Percentiles rank a stretch among this genome's conserved stretches.
These are phyloP conservation scores for Rhodotorula paludigena DNA, from an alignment of 768 basidiomycete species.

Conservation along the genomic window DNA sequence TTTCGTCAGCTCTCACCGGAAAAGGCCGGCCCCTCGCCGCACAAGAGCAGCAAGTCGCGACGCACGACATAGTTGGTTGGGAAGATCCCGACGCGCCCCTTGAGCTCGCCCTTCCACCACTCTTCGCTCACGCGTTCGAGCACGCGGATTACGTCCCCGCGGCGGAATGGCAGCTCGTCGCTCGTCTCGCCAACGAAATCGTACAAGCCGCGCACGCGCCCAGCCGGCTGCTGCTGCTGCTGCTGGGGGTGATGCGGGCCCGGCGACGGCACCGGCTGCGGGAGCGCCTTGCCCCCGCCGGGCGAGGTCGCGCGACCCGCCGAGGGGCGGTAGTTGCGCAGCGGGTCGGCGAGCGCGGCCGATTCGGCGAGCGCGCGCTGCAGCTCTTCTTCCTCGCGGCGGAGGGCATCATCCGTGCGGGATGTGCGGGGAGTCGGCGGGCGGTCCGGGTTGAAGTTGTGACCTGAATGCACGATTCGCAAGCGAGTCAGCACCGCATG, in stretches of 20 bases:
- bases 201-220: conserved; percentile 78
- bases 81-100: conserved; percentile 82
- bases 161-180: conserved; percentile 84
- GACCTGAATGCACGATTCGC: conserved; percentile 3
- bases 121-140: conserved; percentile 89
- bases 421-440: neutral
- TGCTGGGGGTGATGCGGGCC: conserved; percentile 39
- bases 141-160: conserved; percentile 90
- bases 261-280: conserved; percentile 35
- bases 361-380: conserved; percentile 66
- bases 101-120: conserved; percentile 89
- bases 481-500: too few relatives aligned
- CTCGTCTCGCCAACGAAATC: conserved; percentile 79
- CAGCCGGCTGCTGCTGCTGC: conserved; percentile 52
- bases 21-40: too few relatives aligned
- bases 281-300: neutral
- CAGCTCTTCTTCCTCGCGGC: conserved; percentile 89
- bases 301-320: conserved; percentile 17
- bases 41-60: too few relatives aligned
- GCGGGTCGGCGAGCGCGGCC: conserved; percentile 30
- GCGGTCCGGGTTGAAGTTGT: conserved; percentile 15
- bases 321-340: conserved; percentile 29
- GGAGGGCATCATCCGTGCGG: conserved; percentile 60
- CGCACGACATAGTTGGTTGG: conserved; percentile 92
- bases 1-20: neutral